phyloP scores from a whole-genome alignment of 192 early-diverging fungal species.

The Phycomyces nitens region DNA sequence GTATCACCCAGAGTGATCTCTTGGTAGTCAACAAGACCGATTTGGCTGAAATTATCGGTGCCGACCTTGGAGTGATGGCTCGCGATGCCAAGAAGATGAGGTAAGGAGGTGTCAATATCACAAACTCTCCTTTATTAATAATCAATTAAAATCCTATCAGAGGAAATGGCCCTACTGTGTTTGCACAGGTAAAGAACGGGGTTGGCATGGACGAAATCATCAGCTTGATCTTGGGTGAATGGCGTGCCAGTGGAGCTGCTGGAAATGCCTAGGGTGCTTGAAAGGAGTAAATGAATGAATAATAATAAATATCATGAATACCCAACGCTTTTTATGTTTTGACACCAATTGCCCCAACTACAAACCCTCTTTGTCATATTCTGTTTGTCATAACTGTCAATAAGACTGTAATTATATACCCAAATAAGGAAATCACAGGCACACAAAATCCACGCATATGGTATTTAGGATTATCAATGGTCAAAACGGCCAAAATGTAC shows the following conservation, averaged over 20 bases:
- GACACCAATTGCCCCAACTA: no score
- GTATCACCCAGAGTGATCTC: constrained; percentile 93
- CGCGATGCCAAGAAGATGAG: constrained; percentile 86
- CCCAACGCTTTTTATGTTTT: no score
- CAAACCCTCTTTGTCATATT: no score
- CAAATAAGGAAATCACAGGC: no score
- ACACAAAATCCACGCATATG: no score
- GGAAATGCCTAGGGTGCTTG: constrained; percentile 5
- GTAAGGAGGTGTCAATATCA: no score
- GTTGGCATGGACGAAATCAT: constrained; percentile 82
- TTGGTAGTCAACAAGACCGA: constrained; percentile 97
- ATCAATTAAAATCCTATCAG: constrained; percentile 27
- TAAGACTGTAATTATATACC: no score
- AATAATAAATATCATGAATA: no score
- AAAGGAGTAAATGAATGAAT: neutral
- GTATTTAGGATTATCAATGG: no score
- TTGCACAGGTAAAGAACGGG: constrained; percentile 91
- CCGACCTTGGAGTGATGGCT: constrained; percentile 89
- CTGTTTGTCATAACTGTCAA: no score
- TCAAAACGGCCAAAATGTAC: no score
- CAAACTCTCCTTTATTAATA: no score
- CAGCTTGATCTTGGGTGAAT: constrained; percentile 64
- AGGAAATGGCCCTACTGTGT: constrained; percentile 83
- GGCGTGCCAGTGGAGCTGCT: constrained; percentile 49
- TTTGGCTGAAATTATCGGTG: constrained; percentile 83